Conservation (phyloP, 495 filamentous ascomycete species). For the Tuber indicum region DNA sequence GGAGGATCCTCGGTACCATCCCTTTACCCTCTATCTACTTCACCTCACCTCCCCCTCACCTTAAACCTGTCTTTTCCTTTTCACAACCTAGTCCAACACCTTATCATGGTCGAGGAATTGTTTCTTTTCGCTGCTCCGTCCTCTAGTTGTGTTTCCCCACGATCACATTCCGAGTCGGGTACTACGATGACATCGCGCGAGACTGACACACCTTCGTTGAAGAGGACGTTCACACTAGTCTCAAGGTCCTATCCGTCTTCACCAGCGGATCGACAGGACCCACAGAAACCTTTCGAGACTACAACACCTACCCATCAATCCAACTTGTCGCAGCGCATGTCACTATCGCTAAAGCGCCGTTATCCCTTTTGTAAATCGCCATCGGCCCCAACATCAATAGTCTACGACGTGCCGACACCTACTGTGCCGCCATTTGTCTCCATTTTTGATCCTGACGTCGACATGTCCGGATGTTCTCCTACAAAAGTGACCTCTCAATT, state of each 20-base stretch:
- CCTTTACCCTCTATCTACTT: conserved; percentile 39
- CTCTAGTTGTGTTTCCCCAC: conserved; percentile 22
- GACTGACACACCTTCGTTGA: conserved; percentile 36
- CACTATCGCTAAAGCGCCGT: conserved; percentile 42
- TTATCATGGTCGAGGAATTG: conserved; percentile 34
- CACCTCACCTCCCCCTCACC: conserved; percentile 16
- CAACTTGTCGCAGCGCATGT: conserved; percentile 39
- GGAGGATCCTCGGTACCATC: conserved; percentile 40
- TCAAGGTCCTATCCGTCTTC: conserved; percentile 37
- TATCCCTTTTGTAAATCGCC: conserved; percentile 43
- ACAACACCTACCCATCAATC: conserved; percentile 23
- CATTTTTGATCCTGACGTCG: conserved; percentile 38
- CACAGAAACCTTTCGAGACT: conserved; percentile 31
- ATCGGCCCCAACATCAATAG: conserved; percentile 27
- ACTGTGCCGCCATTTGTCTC: conserved; percentile 34
- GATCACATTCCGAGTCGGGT: conserved; percentile 25
- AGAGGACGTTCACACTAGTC: conserved; percentile 41
- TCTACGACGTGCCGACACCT: conserved; percentile 23
- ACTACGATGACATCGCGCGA: conserved; percentile 31
- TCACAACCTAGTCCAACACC: conserved; percentile 6
- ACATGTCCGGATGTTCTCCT: conserved; percentile 41
- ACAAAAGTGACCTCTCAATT: conserved; percentile 30
- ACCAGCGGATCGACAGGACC: conserved; percentile 35
- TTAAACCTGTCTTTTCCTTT: conserved; percentile 17
- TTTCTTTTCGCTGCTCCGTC: conserved; percentile 33